Evolutionary conservation across 2,329 filamentous ascomycete species (phyloP), one percentile per base, ranked within the genome.

Genomic region (Didymella pinodella): DNA sequence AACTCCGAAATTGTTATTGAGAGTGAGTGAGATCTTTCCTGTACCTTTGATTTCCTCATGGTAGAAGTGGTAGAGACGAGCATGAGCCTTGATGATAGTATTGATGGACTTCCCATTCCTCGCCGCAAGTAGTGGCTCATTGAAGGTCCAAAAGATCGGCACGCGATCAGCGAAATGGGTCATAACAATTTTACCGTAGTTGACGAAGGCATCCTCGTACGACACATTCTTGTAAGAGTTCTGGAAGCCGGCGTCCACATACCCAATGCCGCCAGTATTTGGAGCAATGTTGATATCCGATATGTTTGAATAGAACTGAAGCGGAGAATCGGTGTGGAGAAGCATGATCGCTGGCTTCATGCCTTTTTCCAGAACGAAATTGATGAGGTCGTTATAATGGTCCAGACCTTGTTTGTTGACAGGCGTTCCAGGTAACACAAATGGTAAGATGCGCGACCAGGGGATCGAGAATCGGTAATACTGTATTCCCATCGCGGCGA

Each of bases 301-400:
- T 28, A 80, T 75, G 36, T 72, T 75, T 1, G 71, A 69, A 60
- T 72, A 79, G 59, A 84, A 82, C 31, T 78, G 72, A 8, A 81
- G 62, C 2, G 81, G 82, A 0, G 75, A 78, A 34, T 85, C 83
- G n/a, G 80, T 82, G 62, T 85, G 83, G 32, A 82, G 74, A 0
- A 86, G 72, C 0, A 82, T 83, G 0, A 83, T 76, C 6, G 77
- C 73, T 0, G 84, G 84, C 1, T 77, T 74, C 75, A 85, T 81
- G 12, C 82, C 83, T 51, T 83, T 80, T 28, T 79, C 77, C 0
- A 85, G 61, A 44, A 81, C 75, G 7, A 78, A 83, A 47, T 83
- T 75, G 64, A 85, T 84, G 8, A 85, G 74, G 58, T 85, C 82
- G 57, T 85, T 80, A 62, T 86, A 86, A 65, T 85, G 83, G 8